Base-by-base conservation (phyloP, 1,139 yeast species). In the Yamadazyma triangularis region DNA sequence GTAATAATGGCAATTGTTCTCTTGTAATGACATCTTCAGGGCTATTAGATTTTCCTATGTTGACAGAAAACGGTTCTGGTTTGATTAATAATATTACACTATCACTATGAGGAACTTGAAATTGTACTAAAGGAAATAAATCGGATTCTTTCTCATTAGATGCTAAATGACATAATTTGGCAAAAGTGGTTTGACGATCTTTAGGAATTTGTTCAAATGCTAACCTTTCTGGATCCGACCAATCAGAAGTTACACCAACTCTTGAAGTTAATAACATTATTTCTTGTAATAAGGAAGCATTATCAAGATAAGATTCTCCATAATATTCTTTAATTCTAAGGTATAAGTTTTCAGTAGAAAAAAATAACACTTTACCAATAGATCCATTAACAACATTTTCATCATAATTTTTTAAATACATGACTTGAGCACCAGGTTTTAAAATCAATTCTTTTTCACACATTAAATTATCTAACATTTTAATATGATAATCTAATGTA, bases 51-150 rank as follows among this genome's bases (percentile, higher is more conserved):
- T 28, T 19, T 6, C 43, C 40, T 6, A 30, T 31, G 15, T 50
- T 36, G 18, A 86, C 63, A 1, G 70, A 66, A 73, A 95, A 91
- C 4, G 73, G 77, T 50, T 89, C 96, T 2, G 82, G 77, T 18
- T 18, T 18, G 26, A 72, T 75, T 1, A 88, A 84, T 9, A 84
- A 56, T 3, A 52, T 40, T 8, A 49, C 40, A 10, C 39, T 41
- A 23, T 72, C 52, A 4, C 51, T 33, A 13, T 52, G 48, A 19
- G 56, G 48, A 18, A 58, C 53, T 12, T 73, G 60, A 56, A 81
- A 81, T 30, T 64, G 62, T 0, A 81, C 80, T 13, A 79, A 61
- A 0, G 91, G 91, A 16, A 60, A 70, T 1, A 69, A 35, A 3
- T 64, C 60, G 3, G 45, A 40, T 3, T 31, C 32, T 7, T 44